Conservation (phyloP, 306 rosid species). For the Fragaria vesca region DNA sequence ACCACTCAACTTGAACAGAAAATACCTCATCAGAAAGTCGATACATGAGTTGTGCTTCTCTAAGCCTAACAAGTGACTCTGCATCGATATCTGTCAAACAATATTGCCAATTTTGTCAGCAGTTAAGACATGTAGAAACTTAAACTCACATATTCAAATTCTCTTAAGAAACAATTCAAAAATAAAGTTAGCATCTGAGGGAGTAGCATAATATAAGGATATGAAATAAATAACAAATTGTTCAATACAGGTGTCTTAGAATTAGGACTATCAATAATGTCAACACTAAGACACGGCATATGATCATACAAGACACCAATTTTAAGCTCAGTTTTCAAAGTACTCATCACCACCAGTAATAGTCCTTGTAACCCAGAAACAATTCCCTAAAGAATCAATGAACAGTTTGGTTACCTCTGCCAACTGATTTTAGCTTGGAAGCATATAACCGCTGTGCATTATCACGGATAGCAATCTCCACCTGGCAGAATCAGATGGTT, state of each 20-base stretch:
- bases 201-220: not conserved
- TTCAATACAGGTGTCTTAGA: not conserved
- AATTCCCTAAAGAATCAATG: constrained; percentile 8
- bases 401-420: constrained; percentile 63
- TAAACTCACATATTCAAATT: not conserved
- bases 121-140: constrained; percentile 10
- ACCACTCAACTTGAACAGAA: constrained; percentile 24
- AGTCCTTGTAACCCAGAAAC: not conserved
- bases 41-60: constrained; percentile 59
- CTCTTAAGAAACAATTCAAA: not conserved
- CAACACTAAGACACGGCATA: not conserved
- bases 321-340: not conserved
- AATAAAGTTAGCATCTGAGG: not conserved
- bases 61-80: constrained; percentile 69
- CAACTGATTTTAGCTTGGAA: constrained; percentile 70
- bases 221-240: not conserved
- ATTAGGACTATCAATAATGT: not conserved
- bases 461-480: constrained; percentile 92
- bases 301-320: not conserved
- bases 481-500: constrained; percentile 42
- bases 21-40: constrained; percentile 85
- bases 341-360: not conserved
- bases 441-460: constrained; percentile 86
- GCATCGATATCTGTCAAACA: constrained; percentile 54
- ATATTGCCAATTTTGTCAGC: constrained; percentile 24